Base-by-base conservation (phyloP, 257 asterid species). In the Nicotiana knightiana region DNA sequence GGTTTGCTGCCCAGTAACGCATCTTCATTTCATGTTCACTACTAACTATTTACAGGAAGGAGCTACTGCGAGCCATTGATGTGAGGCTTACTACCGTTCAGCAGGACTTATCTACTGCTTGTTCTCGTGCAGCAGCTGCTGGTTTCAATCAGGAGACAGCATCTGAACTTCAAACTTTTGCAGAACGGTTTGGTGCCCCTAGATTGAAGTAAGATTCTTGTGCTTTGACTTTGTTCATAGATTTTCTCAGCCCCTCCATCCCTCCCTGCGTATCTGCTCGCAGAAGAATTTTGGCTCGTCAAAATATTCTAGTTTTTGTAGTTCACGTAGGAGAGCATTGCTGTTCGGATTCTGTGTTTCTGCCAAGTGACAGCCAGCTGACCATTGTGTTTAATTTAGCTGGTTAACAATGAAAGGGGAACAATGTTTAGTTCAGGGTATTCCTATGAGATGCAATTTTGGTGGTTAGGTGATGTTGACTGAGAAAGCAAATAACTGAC, bases 21-120 rank as follows among this genome's bases (percentile, higher is more conserved):
- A 81, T 82, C 30, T 84, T 70, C 30, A 77, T 59, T 76, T 73
- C 28, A 51, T 66, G 37, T 66, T 81, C 21, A 43, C 39, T 81
- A 64, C 80, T 76, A 82, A 64, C 80, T 63, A 77, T 83, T n/a
- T 54, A 81, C 89, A 95, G 98, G 91, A 95, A 93, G 88, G 98
- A 95, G 93, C 89, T 93, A 83, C 86, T 92, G 85, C 91, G 96
- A 87, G 97, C 98, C 81, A 95, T 95, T 70, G 98, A 93, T 82
- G 93, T 93, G 81, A 89, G 98, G 90, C 94, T 95, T 85, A 89
- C 77, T 68, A 92, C 97, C 59, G 97, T 90, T 61, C 90, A 85
- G 82, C 96, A 93, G 90, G 98, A 93, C 81, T 86, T 95, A 77
- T 83, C 90, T 37, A 86, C 88, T 63, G 93, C 98, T n/a, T 92